Percentiles rank a stretch among this genome's conserved stretches.
Evolutionary conservation across 2,329 filamentous ascomycete genomes (phyloP).

Genomic region (Hortaea werneckii): DNA sequence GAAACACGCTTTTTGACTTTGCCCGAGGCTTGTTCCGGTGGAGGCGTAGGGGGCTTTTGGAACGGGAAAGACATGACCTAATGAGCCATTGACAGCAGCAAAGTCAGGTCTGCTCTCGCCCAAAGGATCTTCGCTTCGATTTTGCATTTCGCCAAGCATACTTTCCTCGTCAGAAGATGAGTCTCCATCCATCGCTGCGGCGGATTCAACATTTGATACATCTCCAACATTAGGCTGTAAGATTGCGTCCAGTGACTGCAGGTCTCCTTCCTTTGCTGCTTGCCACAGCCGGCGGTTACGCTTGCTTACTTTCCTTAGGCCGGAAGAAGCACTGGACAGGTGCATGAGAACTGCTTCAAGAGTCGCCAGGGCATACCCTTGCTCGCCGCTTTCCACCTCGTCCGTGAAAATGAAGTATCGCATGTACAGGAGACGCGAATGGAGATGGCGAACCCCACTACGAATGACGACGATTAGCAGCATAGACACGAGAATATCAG

Average conservation of each 20-base stretch:
- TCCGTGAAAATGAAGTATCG: constrained; percentile 96
- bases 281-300: constrained; percentile 84
- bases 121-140: neutral
- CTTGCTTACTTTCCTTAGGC: constrained; percentile 71
- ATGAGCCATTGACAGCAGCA: constrained; percentile 29
- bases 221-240: constrained; percentile 53
- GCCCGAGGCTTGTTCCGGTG: constrained; percentile 37
- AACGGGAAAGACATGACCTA: constrained; percentile 88
- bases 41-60: constrained; percentile 49
- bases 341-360: constrained; percentile 91
- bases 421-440: constrained; percentile 87
- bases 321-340: constrained; percentile 69
- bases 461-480: constrained; percentile 87
- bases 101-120: constrained; percentile 11
- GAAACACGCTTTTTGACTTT: constrained; percentile 66
- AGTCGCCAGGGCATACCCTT: constrained; percentile 91
- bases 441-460: constrained; percentile 75
- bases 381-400: constrained; percentile 90
- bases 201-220: constrained; percentile 9
- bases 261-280: constrained; percentile 65
- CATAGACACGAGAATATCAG: constrained; percentile 85
- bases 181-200: constrained; percentile 10
- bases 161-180: constrained; percentile 11
- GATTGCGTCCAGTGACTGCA: constrained; percentile 65
- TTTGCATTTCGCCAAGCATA: neutral